These are phyloP conservation scores for Dictyostelium intermedium DNA, from an alignment of 78 protist genomes.

Conservation along the genomic window DNA sequence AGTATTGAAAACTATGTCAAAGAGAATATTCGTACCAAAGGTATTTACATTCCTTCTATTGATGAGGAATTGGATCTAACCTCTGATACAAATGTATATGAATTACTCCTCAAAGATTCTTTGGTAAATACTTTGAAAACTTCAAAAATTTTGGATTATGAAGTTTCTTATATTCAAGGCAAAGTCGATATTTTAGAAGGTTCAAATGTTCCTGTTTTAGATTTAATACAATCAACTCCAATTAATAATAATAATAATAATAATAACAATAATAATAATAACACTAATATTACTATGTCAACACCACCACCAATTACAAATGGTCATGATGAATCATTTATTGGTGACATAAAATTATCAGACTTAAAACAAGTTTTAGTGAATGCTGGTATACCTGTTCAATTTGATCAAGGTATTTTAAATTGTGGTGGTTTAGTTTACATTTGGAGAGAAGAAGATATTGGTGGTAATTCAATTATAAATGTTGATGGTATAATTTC, in stretches of 20 bases:
- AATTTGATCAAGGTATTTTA: constrained; percentile 68
- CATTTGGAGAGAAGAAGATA: constrained; percentile 69
- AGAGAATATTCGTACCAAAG: constrained; percentile 37
- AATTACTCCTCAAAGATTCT: constrained; percentile 47
- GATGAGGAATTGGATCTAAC: constrained; percentile 42
- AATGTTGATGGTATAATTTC: constrained; percentile 61
- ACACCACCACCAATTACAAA: neutral
- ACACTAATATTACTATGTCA: neutral
- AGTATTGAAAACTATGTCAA: neutral
- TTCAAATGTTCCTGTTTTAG: neutral
- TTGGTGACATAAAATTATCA: constrained; percentile 71
- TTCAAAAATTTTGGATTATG: constrained; percentile 49
- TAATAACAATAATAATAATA: neutral
- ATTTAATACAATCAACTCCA: neutral
- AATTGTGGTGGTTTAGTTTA: constrained; percentile 32
- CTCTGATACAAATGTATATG: constrained; percentile 72
- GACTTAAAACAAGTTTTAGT: constrained; percentile 48
- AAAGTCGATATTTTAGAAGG: constrained; percentile 3
- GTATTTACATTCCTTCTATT: constrained; percentile 10
- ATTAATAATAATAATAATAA: neutral
- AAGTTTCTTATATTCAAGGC: constrained; percentile 59
- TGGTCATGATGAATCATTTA: constrained; percentile 38
- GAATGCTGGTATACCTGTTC: constrained; percentile 13
- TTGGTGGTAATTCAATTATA: constrained; percentile 47
- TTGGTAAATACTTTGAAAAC: constrained; percentile 16